Base-by-base conservation (phyloP, 2,329 filamentous ascomycete species). In the Colletotrichum horii region DNA sequence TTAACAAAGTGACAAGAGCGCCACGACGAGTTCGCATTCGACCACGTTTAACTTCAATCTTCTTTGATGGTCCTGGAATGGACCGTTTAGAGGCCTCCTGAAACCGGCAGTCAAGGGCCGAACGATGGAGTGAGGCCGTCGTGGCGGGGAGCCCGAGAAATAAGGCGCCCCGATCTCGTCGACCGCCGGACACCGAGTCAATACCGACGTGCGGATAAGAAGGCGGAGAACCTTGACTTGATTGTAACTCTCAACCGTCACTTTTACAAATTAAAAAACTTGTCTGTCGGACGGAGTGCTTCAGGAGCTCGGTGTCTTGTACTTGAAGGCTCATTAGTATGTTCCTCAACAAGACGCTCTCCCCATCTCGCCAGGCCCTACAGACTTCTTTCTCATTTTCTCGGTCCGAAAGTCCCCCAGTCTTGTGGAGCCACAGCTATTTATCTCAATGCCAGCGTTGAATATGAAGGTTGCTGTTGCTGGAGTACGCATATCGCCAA, bases 381-480 rank as follows among this genome's bases (percentile, higher is more conserved):
- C n/a, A 12, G 12, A 22, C 43, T 48, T 22, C 43, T n/a, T 19
- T 19, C n/a, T 48, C 38, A n/a, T n/a, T 6, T 1, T 3, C 19
- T 2, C 38, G 3, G 38, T n/a, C 19, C 19, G n/a, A n/a, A n/a
- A n/a, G n/a, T n/a, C n/a, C n/a, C n/a, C n/a, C n/a, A n/a, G n/a
- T n/a, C n/a, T n/a, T n/a, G n/a, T n/a, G n/a, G n/a, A n/a, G n/a
- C n/a, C n/a, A n/a, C n/a, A n/a, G n/a, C n/a, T n/a, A 4, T 3
- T 48, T 3, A 3, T 22, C 22, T 4, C 0, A 2, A 48, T 3
- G 9, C 0, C 3, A 14, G 2, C 11, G n/a, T 48, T 48, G 43
- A 48, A 48, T 22, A 58, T 58, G 55, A 58, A 28, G 24, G 55
- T 58, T 28, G 55, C 55, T 26, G 55, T 58, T 58, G 55, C 55